Conservation (phyloP, 73 alveolate genomes). For the Paramecium sonneborni region DNA sequence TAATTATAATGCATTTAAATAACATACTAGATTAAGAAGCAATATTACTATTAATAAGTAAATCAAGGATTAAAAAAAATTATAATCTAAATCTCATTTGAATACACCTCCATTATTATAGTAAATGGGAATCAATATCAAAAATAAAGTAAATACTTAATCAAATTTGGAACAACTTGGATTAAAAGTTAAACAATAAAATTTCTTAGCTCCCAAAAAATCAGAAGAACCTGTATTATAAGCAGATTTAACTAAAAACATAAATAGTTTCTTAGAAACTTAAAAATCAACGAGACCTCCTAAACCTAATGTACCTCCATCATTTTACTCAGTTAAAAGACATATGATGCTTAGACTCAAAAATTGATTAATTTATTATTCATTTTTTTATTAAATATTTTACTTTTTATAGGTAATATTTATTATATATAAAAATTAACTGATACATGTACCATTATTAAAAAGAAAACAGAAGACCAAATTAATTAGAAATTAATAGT, state of each 20-base stretch:
- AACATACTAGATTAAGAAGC: neutral
- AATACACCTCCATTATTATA: neutral
- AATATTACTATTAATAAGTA: neutral
- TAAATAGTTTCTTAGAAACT: neutral
- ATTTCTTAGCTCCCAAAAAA: neutral
- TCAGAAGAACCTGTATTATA: neutral
- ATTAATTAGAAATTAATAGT: neutral
- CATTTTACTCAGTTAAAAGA: neutral
- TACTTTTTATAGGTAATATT: too few species aligned
- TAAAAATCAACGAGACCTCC: neutral
- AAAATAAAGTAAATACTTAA: neutral
- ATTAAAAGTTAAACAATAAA: neutral
- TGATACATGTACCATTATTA: neutral
- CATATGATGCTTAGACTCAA: neutral
- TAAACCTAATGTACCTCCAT: neutral
- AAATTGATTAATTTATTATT: neutral
- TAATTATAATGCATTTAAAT: neutral
- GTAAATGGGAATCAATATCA: neutral
- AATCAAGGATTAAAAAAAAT: neutral
- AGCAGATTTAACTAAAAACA: neutral
- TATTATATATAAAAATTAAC: neutral
- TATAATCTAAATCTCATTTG: neutral
- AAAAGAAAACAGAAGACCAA: neutral
- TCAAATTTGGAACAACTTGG: neutral
- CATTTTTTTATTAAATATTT: too few species aligned